A percentile compares a stretch with the other conserved stretches of the same genome.
These are phyloP conservation scores for Picea mariana DNA, from an alignment of 83 land plant genomes.

Conservation along the genomic window DNA sequence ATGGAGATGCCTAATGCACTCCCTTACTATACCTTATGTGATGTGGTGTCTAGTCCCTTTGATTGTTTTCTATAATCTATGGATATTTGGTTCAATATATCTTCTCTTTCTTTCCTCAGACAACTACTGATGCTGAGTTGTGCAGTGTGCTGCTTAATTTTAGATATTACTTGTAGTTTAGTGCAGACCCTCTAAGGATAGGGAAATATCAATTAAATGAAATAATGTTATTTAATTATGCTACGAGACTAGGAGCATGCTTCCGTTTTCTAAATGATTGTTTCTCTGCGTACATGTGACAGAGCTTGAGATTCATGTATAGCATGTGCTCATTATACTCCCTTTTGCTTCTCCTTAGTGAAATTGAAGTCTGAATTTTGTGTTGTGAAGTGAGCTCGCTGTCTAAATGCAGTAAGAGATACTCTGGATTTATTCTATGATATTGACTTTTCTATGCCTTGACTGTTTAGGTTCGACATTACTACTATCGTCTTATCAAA, in stretches of 20 bases:
- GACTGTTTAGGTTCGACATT: conserved; percentile 77
- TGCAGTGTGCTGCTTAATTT: too few species aligned
- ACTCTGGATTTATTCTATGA: conserved; percentile 6
- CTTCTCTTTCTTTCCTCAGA: neutral
- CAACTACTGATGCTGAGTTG: neutral
- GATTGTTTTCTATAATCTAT: neutral
- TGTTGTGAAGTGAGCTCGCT: neutral
- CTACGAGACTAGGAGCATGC: neutral
- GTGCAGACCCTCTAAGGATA: neutral
- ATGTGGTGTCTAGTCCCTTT: neutral
- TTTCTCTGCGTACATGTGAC: neutral
- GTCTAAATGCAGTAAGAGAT: neutral
- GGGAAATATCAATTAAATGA: neutral
- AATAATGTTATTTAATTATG: neutral
- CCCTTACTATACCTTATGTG: neutral
- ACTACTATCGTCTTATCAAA: conserved; percentile 86
- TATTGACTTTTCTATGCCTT: conserved; percentile 16
- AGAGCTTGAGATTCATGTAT: neutral
- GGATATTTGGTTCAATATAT: neutral
- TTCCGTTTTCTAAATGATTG: neutral
- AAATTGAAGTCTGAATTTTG: neutral
- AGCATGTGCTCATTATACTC: neutral
- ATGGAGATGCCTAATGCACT: neutral
- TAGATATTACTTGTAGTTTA: neutral
- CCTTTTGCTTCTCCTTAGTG: neutral